A percentile compares a stretch with the other conserved stretches of the same genome.
Conservation (phyloP, 1,139 yeast species). For the Trichomonascaceae sp. region DNA sequence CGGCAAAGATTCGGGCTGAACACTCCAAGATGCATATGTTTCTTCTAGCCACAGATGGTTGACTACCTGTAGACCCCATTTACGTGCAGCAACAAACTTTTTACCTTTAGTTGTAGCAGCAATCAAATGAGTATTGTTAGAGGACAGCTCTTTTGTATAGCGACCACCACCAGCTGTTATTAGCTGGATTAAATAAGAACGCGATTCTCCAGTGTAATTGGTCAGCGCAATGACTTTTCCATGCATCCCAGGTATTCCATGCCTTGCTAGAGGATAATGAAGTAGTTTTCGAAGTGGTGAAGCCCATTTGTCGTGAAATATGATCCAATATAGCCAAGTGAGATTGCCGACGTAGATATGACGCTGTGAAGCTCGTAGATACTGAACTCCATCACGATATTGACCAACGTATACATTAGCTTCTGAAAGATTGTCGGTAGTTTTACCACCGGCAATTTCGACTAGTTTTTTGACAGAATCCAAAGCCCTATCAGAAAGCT, state of each 20-base stretch:
- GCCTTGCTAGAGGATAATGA: constrained; percentile 63
- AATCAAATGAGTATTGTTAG: constrained; percentile 62
- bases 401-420: constrained; percentile 64
- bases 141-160: constrained; percentile 64
- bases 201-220: constrained; percentile 78
- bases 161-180: constrained; percentile 67
- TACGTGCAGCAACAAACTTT: constrained; percentile 65
- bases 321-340: constrained; percentile 67
- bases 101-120: constrained; percentile 64
- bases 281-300: constrained; percentile 54
- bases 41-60: constrained; percentile 93
- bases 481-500: constrained; percentile 29
- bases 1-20: constrained; percentile 40
- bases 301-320: constrained; percentile 50
- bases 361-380: constrained; percentile 35
- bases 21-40: constrained; percentile 55
- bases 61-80: constrained; percentile 57
- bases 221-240: constrained; percentile 59
- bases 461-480: constrained; percentile 34
- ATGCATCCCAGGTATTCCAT: constrained; percentile 48
- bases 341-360: constrained; percentile 53
- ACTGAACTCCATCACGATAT: constrained; percentile 53
- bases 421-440: constrained; percentile 30
- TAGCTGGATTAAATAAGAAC: constrained; percentile 63
- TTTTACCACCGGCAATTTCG: constrained; percentile 36